These are phyloP conservation scores for Russula emetica DNA, from an alignment of 768 basidiomycete genomes.

Conservation along the genomic window DNA sequence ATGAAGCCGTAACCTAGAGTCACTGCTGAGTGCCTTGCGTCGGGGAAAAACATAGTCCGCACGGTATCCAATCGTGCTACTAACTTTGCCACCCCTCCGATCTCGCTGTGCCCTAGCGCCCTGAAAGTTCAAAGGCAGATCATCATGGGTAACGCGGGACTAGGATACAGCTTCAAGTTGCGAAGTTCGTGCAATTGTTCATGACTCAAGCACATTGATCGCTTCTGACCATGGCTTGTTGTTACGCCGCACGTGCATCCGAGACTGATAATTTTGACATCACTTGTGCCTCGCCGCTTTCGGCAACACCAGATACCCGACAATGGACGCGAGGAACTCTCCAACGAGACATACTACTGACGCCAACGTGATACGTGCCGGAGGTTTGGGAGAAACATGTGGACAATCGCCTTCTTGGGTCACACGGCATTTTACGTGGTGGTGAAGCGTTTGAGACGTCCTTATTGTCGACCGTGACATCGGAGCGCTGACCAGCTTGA, in stretches of 20 bases:
- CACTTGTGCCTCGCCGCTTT: neutral
- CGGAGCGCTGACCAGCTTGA: neutral
- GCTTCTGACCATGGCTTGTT: neutral
- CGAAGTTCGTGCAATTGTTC: neutral
- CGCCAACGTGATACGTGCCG: neutral
- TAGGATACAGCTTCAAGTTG: no score
- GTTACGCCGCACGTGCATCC: neutral
- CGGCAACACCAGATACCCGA: neutral
- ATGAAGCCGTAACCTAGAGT: neutral
- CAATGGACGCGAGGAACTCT: neutral
- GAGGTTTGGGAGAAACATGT: neutral
- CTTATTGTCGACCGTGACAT: no score
- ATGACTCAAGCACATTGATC: neutral
- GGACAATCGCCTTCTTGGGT: neutral
- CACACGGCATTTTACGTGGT: neutral
- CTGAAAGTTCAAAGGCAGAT: neutral
- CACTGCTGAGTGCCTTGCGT: neutral
- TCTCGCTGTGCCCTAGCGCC: neutral
- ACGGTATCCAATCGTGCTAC: neutral
- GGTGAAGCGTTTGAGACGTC: neutral
- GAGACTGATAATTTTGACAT: neutral
- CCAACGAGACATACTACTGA: neutral
- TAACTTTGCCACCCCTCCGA: neutral
- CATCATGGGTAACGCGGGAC: neutral
- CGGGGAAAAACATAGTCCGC: neutral